Conservation (phyloP, 345 rosid species). For the Eucalyptus brandiana region DNA sequence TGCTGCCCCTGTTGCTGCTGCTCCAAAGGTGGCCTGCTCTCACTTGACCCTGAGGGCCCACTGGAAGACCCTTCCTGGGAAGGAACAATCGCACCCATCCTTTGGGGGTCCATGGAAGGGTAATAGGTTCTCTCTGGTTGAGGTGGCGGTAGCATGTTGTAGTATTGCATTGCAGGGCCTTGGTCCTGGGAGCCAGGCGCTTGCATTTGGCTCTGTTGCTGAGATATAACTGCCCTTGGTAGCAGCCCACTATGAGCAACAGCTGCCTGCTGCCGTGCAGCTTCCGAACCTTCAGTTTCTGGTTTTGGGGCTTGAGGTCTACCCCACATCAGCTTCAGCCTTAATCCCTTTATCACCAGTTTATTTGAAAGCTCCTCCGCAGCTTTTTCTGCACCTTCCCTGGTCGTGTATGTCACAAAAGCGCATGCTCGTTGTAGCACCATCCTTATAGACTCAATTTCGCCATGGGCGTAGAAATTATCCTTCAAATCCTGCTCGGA, state of each 20-base stretch:
- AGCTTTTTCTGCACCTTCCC: conserved; percentile 98
- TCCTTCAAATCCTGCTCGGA: conserved; percentile 88
- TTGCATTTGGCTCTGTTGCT: conserved; percentile 63
- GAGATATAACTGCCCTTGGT: conserved; percentile 81
- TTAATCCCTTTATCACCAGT: conserved; percentile 75
- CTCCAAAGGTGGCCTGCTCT: conserved; percentile 34
- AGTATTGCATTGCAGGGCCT: conserved; percentile 55
- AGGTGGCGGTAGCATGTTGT: conserved; percentile 58
- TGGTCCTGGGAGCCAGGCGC: conserved; percentile 30
- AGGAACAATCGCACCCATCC: conserved; percentile 86
- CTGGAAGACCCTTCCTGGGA: conserved; percentile 58
- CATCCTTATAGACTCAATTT: conserved; percentile 79
- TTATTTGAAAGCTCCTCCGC: conserved; percentile 84
- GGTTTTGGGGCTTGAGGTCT: conserved; percentile 82
- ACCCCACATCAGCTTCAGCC: conserved; percentile 96
- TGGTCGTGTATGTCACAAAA: conserved; percentile 83
- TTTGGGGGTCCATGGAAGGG: conserved; percentile 97
- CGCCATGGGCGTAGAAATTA: conserved; percentile 84
- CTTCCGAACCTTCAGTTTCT: conserved; percentile 57
- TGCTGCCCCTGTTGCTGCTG: conserved; percentile 39
- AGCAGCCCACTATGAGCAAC: conserved; percentile 71
- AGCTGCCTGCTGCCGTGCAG: conserved; percentile 55
- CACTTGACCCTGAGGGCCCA: conserved; percentile 10
- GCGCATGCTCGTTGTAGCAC: conserved; percentile 86
- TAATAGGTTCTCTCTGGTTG: conserved; percentile 69